Percentiles rank a stretch among this genome's conserved stretches.
Conservation (phyloP, 2,329 filamentous ascomycete species). For the Colletotrichum orbiculare region DNA sequence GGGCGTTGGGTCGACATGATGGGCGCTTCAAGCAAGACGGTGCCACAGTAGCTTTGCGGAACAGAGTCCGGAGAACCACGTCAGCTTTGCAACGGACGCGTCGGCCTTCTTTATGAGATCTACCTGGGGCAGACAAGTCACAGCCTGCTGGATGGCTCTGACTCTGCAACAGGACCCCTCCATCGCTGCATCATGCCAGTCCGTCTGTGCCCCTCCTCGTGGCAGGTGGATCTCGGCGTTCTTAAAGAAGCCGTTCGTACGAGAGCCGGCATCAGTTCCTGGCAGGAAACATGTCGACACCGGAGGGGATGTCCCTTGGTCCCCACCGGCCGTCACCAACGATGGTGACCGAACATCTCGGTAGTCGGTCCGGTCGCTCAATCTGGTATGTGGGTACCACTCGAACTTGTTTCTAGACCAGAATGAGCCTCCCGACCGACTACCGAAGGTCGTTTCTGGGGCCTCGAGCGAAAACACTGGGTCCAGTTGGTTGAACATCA, state of each 20-base stretch:
- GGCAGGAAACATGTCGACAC: background rate
- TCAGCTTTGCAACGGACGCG: background rate
- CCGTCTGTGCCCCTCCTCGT: background rate
- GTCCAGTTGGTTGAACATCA: background rate
- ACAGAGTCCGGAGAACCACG: background rate
- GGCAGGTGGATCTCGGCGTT: background rate
- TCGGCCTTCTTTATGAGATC: background rate
- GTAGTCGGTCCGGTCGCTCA: constrained; percentile 28
- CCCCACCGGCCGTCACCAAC: too few species aligned
- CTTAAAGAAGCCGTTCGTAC: background rate
- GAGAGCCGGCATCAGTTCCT: constrained; percentile 1
- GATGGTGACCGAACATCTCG: background rate
- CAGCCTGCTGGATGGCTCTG: background rate
- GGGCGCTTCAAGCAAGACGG: too few species aligned
- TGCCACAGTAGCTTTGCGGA: background rate
- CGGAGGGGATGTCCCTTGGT: background rate
- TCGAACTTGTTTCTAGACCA: background rate
- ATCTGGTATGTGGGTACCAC: constrained; percentile 4
- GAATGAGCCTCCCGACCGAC: constrained; percentile 26
- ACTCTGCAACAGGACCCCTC: constrained; percentile 3
- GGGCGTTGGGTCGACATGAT: constrained; percentile 34
- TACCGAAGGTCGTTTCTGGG: background rate
- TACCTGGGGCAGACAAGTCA: background rate
- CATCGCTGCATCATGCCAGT: background rate
- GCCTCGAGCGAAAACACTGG: background rate